Evolutionary conservation across 768 basidiomycete genomes (phyloP), one percentile per base, ranked within the genome.

Genomic region (Boletus reticulatus): DNA sequence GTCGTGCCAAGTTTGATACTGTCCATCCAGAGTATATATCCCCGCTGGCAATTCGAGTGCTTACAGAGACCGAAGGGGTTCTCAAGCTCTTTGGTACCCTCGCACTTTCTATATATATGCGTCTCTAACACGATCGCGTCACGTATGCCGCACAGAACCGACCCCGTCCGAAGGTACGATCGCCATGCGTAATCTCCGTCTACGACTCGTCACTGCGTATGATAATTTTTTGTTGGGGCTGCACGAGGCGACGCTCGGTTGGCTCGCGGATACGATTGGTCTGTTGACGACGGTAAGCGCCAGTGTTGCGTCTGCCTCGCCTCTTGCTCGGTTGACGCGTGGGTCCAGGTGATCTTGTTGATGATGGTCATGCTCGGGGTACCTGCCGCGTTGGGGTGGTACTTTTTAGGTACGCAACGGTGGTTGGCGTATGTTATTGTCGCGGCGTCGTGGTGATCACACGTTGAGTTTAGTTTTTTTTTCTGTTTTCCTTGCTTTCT

Each of bases 21-120:
- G 54, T 52, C 1, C 47, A 71, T 24, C 65, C 69, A 13, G 63
- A 55, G n/a, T 63, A 61, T 17, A 45, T 71, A 29, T 71, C 68
- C 0, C 64, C 68, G 19, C 46, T 70, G 1, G 68, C 69, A 34
- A 7, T 70, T 3, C n/a, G 50, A 19, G 65, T 67, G 24, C 68
- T 70, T 31, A 60, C 67, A 8, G 68, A 65, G 42, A 37, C 46
- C 1, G 59, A 63, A 38, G 69, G 69, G 4, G 62, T 65, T 0
- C 59, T 70, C 22, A 71, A 71, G 22, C 53, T 70, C 2, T 70
- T 63, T 22, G 68, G 68, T 70, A 29, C 29, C 62, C 12, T 31
- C 8, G 10, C 10, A 3, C 16, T 16, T 37, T 5, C 13, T 37
- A 37, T 37, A 37, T 16, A 29, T 37, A 37, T 37, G 36, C 36